Base-by-base conservation (phyloP, 805 yeast species). In the Starmerella riodocensis region DNA sequence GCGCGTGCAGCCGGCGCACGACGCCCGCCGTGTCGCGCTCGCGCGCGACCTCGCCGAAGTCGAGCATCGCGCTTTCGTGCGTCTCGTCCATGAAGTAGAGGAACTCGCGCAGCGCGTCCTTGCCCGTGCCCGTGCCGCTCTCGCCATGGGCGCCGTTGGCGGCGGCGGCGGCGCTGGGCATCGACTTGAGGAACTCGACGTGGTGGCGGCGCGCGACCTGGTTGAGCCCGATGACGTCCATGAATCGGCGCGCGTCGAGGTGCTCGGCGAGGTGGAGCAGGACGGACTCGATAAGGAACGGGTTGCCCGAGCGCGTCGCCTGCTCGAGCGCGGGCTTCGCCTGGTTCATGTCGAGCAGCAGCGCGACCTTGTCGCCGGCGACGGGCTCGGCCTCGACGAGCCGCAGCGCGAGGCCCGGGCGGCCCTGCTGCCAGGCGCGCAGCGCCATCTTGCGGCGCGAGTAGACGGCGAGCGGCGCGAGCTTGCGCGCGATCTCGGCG, bases 361-460 rank as follows among this genome's bases (percentile, higher is more conserved):
- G 63, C 9, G 74, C 70, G 1, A 84, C 70, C 46, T 78, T 80
- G 41, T 71, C 67, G 6, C 66, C 62, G 1, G 78, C 68, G 12
- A 62, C 52, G 1, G 80, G 77, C 53, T 91, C 97, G 42, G 74
- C 58, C 35, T 74, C 69, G 11, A 81, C 65, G n/a, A 91, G 57
- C 32, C 69, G 62, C 39, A 77, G 72, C 27, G 94, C 78, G 18
- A 91, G 59, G 19, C 67, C 64, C 9, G 69, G 56, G 21, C 97
- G 65, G 1, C 97, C 97, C 57, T 88, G 96, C 51, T 78, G 76
- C 50, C 69, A 71, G 1, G 94, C 91, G 14, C 71, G 66, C 7
- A 65, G 62, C 0, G 83, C 74, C 21, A 84, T 71, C 21, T 66
- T 63, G 5, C 71, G 70, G 43, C 73, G 76, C 0, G 85, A 66